Evolutionary conservation across 352 stramenopile genomes (phyloP), one percentile per base, ranked within the genome.

Genomic region (Aphanomyces invadans): DNA sequence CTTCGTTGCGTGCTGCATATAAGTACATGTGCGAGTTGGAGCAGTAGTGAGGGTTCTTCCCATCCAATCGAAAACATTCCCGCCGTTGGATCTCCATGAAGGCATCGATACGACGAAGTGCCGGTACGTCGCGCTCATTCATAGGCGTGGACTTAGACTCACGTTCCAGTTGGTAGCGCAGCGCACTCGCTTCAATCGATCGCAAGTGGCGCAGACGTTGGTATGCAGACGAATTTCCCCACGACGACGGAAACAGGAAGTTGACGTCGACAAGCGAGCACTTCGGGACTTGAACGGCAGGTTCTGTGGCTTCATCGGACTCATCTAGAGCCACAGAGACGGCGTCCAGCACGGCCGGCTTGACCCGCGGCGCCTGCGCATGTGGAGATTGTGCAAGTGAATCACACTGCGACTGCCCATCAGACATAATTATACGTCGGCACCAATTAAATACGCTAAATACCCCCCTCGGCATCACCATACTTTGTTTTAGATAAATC

Each of bases 21-120:
- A 57, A 25, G 38, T 46, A 67, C 3, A 32, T 44, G 42, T 56
- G 29, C 23, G 42, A 36, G 12, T 32, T 21, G 10, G n/a, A 12
- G 12, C 26, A 15, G 10, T 48, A 19, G n/a, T 26, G 15, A 4
- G n/a, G 60, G n/a, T 59, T 11, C 7, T 25, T 26, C 10, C 45
- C 38, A 36, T 67, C 60, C 11, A 57, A 32, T 19, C 60, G 60
- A 57, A 67, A 67, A 28, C 60, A 67, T 25, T 67, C 60, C 10
- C 60, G 60, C 21, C 60, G 60, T 28, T 67, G 60, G 23, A 67
- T 56, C 29, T 67, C 60, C 46, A 67, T 48, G 10, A 67, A 33
- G 26, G 60, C 60, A 32, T 67, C 60, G n/a, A 67, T 67, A 5
- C 60, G 49, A 39, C 60, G 45, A 26, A 67, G 42, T 3, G 60